These are phyloP conservation scores for Eucalyptus rudis DNA, from an alignment of 345 rosid genomes.

Conservation along the genomic window DNA sequence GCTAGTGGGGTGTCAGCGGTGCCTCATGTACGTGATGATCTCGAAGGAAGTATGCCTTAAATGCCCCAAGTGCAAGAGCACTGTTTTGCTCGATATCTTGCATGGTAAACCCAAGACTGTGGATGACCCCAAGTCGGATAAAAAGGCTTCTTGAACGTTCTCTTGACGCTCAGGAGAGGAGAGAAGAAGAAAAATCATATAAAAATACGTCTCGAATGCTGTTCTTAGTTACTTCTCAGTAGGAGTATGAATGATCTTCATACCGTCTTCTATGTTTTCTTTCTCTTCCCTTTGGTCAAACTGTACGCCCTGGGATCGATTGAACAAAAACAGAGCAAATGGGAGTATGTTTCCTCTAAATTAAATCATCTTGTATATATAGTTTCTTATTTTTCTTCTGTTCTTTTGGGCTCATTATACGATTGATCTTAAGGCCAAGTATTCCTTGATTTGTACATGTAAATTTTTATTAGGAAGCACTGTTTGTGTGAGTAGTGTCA, in stretches of 20 bases:
- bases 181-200: neutral
- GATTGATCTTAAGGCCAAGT: neutral
- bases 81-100: slow-evolving; percentile 6
- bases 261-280: neutral
- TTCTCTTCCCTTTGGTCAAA: neutral
- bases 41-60: neutral
- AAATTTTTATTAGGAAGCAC: neutral
- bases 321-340: neutral
- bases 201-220: neutral
- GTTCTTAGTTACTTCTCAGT: neutral
- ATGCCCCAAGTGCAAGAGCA: slow-evolving; percentile 16
- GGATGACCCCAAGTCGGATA: neutral
- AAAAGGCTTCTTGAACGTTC: neutral
- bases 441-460: neutral
- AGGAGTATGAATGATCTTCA: neutral
- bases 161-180: neutral
- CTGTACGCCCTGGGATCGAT: neutral
- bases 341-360: neutral
- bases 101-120: neutral
- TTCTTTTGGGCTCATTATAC: neutral
- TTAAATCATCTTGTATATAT: neutral
- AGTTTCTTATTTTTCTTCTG: neutral
- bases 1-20: slow-evolving; percentile 16
- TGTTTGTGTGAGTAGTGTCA: neutral
- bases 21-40: slow-evolving; percentile 20